Conservation (phyloP, 2,329 filamentous ascomycete species). For the Sphaceloma murrayae region DNA sequence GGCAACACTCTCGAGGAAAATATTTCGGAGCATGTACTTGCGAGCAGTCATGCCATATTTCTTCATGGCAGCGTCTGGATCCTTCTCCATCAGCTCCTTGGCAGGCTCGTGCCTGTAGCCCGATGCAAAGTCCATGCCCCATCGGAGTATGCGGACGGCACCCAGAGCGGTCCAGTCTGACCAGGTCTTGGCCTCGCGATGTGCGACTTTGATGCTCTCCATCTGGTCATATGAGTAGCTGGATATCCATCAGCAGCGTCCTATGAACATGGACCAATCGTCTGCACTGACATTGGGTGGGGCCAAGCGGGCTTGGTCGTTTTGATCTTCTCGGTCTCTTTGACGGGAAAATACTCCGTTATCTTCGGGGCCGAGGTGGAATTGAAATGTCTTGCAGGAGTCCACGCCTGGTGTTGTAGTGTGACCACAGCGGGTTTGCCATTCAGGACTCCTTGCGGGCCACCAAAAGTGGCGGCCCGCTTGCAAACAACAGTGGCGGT, state of each 20-base stretch:
- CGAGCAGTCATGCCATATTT: constrained; percentile 65
- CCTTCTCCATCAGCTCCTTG: constrained; percentile 29
- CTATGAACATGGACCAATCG: too few species aligned
- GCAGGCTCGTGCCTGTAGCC: constrained; percentile 65
- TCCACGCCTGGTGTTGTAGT: constrained; percentile 25
- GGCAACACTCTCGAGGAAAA: constrained; percentile 91
- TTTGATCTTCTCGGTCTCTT: constrained; percentile 36
- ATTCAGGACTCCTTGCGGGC: constrained; percentile 23
- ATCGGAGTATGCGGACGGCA: constrained; percentile 65
- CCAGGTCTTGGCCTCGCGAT: constrained; percentile 61
- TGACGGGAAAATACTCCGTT: constrained; percentile 40
- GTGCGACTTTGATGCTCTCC: constrained; percentile 60
- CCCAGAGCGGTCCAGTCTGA: constrained; percentile 73
- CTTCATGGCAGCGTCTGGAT: constrained; percentile 44
- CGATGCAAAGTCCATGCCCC: constrained; percentile 71
- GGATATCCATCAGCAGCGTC: constrained; percentile 1
- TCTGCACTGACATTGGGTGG: constrained; percentile 37
- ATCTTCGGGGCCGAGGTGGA: constrained; percentile 29
- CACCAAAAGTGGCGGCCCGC: constrained; percentile 31
- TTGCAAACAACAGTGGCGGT: constrained; percentile 27
- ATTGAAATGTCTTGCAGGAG: constrained; percentile 33
- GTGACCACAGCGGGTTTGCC: constrained; percentile 29
- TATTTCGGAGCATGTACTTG: constrained; percentile 82
- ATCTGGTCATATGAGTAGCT: constrained; percentile 74
- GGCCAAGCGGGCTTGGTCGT: constrained; percentile 41